Base-by-base conservation (phyloP, 2,329 filamentous ascomycete genomes). In the Penicillium italicum region DNA sequence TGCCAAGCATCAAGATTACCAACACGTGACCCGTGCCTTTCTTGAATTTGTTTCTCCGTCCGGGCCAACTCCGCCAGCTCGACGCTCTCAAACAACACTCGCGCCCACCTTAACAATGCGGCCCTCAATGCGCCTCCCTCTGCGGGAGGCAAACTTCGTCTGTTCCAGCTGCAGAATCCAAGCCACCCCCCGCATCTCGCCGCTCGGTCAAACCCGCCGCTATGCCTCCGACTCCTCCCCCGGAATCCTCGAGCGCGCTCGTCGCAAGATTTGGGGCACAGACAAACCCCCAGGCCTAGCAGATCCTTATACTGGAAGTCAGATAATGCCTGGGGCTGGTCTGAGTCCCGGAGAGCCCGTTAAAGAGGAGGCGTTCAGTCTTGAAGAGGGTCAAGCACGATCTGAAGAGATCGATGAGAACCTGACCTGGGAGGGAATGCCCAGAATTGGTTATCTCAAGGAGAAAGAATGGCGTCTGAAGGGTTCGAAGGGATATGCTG, bases 371-470 rank as follows among this genome's bases (percentile, higher is more conserved):
- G 12, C 16, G 14, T 45, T 51, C 40, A 34, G 20, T 20, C 53
- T 55, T 33, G 12, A 43, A 51, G 28, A 22, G 18, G 43, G 46
- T 26, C 10, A 49, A 26, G 26, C 20, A 26, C 24, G 4, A n/a
- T 4, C 18, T 22, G 38, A 56, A 24, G 45, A 61, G 33, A 18
- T 41, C 20, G 59, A 54, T 12, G 42, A 56, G 31, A 33, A 64
- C 18, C 47, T 50, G 36, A 48, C 72, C 4, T 83, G 81, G 79
- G 72, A 82, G 50, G 80, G 79, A 0, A 68, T 88, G 56, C 76
- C 81, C 61, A 73, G 71, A 47, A 75, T 87, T 33, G 85, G 85
- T 7, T 76, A 78, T 56, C 65, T 77, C 8, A 22, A 50, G 45
- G 44, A 74, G 71, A 38, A 69, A 66, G 55, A 38, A 20, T 79